These are phyloP conservation scores for Leucocoprinus birnbaumii DNA, from an alignment of 768 basidiomycete species.

Conservation along the genomic window DNA sequence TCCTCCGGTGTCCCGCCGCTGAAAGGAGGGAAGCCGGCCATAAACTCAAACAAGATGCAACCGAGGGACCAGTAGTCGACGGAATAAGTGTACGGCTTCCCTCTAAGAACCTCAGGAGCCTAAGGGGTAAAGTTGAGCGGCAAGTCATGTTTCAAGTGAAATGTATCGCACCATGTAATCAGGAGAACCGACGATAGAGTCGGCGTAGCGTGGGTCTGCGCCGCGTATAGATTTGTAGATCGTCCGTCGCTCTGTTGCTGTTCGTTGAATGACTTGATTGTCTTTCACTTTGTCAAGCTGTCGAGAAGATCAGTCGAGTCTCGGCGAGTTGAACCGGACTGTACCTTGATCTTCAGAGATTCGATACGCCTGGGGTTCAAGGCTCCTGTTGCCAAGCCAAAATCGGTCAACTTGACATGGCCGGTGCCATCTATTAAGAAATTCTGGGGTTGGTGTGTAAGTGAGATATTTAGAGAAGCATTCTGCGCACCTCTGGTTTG, in stretches of 20 bases:
- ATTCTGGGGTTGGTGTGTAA: constrained; percentile 52
- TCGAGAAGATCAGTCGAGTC: not conserved
- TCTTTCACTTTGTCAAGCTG: constrained; percentile 97
- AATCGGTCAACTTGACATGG: constrained; percentile 97
- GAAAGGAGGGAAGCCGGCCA: constrained; percentile 97
- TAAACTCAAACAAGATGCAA: constrained; percentile 96
- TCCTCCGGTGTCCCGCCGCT: constrained; percentile 94
- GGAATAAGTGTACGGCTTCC: constrained; percentile 91
- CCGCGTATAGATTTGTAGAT: constrained; percentile 91
- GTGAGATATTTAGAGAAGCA: not conserved
- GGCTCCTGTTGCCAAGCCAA: constrained; percentile 95
- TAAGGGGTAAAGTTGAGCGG: constrained; percentile 14
- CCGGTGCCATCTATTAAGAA: constrained; percentile 95
- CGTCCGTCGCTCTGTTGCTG: constrained; percentile 91
- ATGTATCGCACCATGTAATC: constrained; percentile 86
- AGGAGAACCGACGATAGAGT: constrained; percentile 96
- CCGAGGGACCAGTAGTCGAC: constrained; percentile 99
- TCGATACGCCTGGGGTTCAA: constrained; percentile 94
- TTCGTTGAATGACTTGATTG: constrained; percentile 83
- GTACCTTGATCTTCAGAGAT: constrained; percentile 87
- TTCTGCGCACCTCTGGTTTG: constrained; percentile 81
- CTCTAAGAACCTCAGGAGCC: constrained; percentile 89
- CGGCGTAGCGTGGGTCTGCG: constrained; percentile 90
- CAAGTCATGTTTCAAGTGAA: not conserved
- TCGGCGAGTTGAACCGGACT: not conserved